Evolutionary conservation across 805 yeast genomes (phyloP), one percentile per base, ranked within the genome.

Genomic region (Kuraishia hungarica): DNA sequence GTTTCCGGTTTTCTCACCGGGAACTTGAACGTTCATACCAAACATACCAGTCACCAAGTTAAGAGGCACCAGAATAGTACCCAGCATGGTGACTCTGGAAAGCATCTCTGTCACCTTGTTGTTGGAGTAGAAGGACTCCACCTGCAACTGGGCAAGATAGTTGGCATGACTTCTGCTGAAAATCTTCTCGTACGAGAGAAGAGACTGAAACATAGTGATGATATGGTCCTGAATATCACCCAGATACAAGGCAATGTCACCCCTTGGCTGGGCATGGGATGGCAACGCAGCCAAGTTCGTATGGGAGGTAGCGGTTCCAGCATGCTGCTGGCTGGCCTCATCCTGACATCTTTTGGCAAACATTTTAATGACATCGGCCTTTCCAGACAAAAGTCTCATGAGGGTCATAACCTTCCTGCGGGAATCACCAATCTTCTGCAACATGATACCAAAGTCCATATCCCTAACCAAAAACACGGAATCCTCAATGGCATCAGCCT

Each of bases 191-290:
- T 90, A 92, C 2, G 96, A 88, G 49, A 86, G 71, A 66, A 93
- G 77, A 65, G 90, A 92, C 72, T 91, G 97, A 70, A 83, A 87
- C 97, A 93, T 93, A 19, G 98, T 93, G 56, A 92, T 84, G 64
- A 93, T 87, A 80, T 92, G 98, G 77, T 92, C 97, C 72, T 91
- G 97, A 66, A 92, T 92, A 81, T 92, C 98, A 56, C 97, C 97
- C 58, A 92, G 72, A 69, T 89, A 93, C 59, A 92, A 76, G 0
- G 96, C 96, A 71, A 92, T 92, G 64, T 93, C 97, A 26, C 87
- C 93, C 64, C 96, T 79, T 53, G 97, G 97, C 62, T 84, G 82
- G 0, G 79, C 75, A 19, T 67, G 66, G 3, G 58, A 54, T 26
- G 67, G 60, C 19, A 47, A 48, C 15, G 46, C 21, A 21, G 28